Base-by-base conservation (phyloP, 1,284 basidiomycete genomes). In the Ganoderma lucidum region DNA sequence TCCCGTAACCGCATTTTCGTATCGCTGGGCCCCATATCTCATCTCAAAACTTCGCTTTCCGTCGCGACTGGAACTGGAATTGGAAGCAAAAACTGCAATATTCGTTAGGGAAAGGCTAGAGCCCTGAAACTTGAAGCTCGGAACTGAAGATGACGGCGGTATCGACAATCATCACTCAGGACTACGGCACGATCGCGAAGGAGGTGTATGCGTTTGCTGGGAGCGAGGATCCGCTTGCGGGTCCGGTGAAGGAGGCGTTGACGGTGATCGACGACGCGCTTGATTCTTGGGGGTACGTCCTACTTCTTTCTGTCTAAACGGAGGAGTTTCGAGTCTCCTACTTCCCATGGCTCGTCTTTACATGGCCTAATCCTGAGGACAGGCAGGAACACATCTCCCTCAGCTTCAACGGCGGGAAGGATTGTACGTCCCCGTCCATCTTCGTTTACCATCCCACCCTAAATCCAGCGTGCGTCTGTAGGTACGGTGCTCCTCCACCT, bases 361-460 rank as follows among this genome's bases (percentile, higher is more conserved):
- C 48, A 2, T n/a, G 15, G 14, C 45, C 55, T 70, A 42, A 71
- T 59, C 23, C 63, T 60, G 62, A 23, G 63, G 58, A 32, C 63
- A 90, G 94, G 45, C 86, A 88, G 77, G 86, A 91, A 53, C 84
- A 85, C 64, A 82, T 96, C 17, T 93, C 94, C 6, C 85, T 99
- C 64, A 98, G 96, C 80, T 99, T 98, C 84, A 99, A 99, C 75
- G 97, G 97, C 15, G 97, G 97, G 58, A 99, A 99, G 80, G 97
- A 99, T 78, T 99, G 96, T 96, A 75, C 76, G 94, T 84, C 0
- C n/a, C 68, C 39, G n/a, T 23, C 56, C 28, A 64, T 28, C 58
- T 19, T 48, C 48, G 19, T 39, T 5, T 28, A 2, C 8, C n/a
- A 30, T 30, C 32, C 61, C 23, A 2, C 19, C 17, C 56, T 48